phyloP scores from a whole-genome alignment of 768 basidiomycete genomes.

The Pisolithus tinctorius region DNA sequence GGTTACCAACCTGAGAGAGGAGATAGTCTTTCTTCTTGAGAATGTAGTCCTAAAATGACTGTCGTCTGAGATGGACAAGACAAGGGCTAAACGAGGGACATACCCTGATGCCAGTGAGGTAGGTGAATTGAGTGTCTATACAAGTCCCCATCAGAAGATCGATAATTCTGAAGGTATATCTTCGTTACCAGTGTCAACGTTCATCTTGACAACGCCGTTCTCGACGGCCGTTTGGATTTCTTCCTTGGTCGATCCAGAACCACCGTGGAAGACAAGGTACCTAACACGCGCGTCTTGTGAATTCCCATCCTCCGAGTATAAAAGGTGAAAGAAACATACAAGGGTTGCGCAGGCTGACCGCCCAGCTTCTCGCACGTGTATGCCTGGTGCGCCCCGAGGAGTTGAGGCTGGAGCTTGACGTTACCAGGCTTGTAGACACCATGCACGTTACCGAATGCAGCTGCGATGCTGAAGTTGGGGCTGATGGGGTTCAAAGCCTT shows the following conservation, averaged over 20 bases:
- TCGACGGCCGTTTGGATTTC: conserved; percentile 90
- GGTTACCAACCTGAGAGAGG: conserved; percentile 90
- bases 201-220: conserved; percentile 98
- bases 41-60: conserved; percentile 65
- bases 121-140: conserved; percentile 82
- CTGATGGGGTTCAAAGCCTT: conserved; percentile 74
- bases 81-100: conserved; percentile 7
- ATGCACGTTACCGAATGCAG: conserved; percentile 98
- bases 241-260: conserved; percentile 93
- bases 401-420: conserved; percentile 85
- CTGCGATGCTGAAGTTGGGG: conserved; percentile 96
- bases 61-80: background rate
- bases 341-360: conserved; percentile 60
- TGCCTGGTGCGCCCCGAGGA: conserved; percentile 86
- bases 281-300: conserved; percentile 29
- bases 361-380: conserved; percentile 65
- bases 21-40: conserved; percentile 83
- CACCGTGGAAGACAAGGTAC: conserved; percentile 99
- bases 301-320: background rate
- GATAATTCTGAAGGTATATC: background rate
- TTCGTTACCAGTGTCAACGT: conserved; percentile 76
- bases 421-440: conserved; percentile 99
- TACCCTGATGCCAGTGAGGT: conserved; percentile 78
- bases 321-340: conserved; percentile 44
- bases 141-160: conserved; percentile 1